Conservation (phyloP, 1,139 yeast species). For the Geotrichum restrictum region DNA sequence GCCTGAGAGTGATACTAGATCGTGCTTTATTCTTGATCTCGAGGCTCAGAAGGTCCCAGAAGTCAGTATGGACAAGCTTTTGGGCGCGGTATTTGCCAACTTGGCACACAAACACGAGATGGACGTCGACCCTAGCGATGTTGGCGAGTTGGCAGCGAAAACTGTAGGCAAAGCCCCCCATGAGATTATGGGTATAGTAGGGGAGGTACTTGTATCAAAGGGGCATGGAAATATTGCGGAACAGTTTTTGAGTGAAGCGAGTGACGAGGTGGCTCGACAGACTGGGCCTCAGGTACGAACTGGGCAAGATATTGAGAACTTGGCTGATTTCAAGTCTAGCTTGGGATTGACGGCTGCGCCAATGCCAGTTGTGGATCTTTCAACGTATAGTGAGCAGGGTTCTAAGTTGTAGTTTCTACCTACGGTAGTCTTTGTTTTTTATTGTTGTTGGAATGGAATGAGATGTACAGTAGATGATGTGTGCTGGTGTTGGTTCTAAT, state of each 20-base stretch:
- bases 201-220: conserved; percentile 19
- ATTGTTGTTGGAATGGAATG: too few species aligned
- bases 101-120: conserved; percentile 71
- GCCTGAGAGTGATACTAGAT: conserved; percentile 41
- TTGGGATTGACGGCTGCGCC: conserved; percentile 37
- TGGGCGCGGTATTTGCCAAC: conserved; percentile 33
- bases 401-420: conserved; percentile 30
- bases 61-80: conserved; percentile 26
- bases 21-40: conserved; percentile 60
- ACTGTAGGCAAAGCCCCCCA: conserved; percentile 21
- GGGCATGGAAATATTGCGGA: conserved; percentile 22
- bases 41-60: conserved; percentile 49
- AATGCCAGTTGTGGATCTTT: conserved; percentile 34
- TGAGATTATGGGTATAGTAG: conserved; percentile 20
- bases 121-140: conserved; percentile 38
- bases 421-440: too few species aligned
- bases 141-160: conserved; percentile 25
- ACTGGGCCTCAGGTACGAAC: conserved; percentile 23
- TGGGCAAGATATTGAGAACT: conserved; percentile 28
- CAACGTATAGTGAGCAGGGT: conserved; percentile 31
- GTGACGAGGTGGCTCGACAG: conserved; percentile 18
- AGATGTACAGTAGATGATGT: too few species aligned
- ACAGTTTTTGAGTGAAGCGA: conserved; percentile 23
- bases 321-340: conserved; percentile 34
- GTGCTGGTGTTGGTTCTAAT: too few species aligned